A percentile compares a stretch with the other conserved stretches of the same genome.
phyloP scores from a whole-genome alignment of 2,329 filamentous ascomycete species.

The Cryphonectria parasitica region DNA sequence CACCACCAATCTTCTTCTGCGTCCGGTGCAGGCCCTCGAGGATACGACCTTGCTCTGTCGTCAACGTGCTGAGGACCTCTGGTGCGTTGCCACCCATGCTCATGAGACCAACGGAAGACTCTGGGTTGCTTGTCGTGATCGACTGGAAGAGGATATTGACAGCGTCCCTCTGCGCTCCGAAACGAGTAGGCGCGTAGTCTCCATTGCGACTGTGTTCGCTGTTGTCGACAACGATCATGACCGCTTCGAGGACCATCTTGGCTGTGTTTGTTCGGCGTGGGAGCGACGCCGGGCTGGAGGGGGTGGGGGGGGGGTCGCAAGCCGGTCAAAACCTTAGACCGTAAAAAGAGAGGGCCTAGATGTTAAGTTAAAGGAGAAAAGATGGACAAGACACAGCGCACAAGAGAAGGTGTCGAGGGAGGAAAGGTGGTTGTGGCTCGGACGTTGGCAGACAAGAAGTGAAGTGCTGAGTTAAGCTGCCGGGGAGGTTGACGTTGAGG shows the following conservation, averaged over 20 bases:
- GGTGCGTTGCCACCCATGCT: conserved; percentile 98
- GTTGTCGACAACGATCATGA: conserved; percentile 99
- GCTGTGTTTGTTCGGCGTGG: conserved; percentile 34
- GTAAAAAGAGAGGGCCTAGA: background rate
- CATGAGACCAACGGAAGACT: conserved; percentile 97
- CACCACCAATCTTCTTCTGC: conserved; percentile 86
- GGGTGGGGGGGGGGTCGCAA: background rate
- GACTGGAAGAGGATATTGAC: conserved; percentile 94
- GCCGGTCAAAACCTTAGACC: background rate
- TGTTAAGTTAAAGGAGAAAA: background rate
- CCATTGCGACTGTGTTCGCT: conserved; percentile 98
- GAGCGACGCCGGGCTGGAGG: conserved; percentile 32
- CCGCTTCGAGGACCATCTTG: conserved; percentile 98
- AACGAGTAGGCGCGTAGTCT: conserved; percentile 88
- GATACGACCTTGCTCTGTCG: conserved; percentile 94
- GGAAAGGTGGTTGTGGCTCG: background rate
- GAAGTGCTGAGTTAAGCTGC: conserved; percentile 5
- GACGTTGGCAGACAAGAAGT: conserved; percentile 2
- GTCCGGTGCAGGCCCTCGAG: conserved; percentile 89
- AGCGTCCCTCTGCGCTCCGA: conserved; percentile 94
- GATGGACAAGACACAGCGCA: background rate
- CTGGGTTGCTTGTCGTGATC: conserved; percentile 93
- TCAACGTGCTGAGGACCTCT: conserved; percentile 94
- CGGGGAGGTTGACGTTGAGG: conserved; percentile 15
- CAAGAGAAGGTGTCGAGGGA: background rate